Conservation (phyloP, 306 rosid species). For the Inga laurina region DNA sequence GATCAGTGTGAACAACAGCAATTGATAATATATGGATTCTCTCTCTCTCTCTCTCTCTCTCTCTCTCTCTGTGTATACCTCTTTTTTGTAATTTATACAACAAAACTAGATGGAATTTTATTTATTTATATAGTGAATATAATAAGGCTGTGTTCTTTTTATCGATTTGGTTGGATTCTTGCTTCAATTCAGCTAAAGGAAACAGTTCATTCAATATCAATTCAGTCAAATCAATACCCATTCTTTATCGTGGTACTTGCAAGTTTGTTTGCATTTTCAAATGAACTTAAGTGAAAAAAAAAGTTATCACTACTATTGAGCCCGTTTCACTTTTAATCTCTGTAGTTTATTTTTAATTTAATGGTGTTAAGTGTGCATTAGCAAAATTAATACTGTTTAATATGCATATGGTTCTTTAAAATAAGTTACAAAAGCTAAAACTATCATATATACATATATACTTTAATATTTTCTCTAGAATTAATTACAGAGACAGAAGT, state of each 20-base stretch:
- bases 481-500: neutral
- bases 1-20: conserved; percentile 24
- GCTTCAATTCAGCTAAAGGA: neutral
- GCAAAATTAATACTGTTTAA: too few species aligned
- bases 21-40: neutral
- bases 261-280: neutral
- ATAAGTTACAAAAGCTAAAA: too few species aligned
- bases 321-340: neutral
- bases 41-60: neutral
- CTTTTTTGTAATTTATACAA: neutral
- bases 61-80: neutral
- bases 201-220: neutral
- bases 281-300: neutral
- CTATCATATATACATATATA: too few species aligned
- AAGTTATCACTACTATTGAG: too few species aligned
- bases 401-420: too few species aligned
- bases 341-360: too few species aligned
- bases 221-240: neutral
- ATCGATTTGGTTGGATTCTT: neutral
- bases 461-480: too few species aligned
- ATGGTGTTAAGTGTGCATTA: too few species aligned
- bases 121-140: neutral
- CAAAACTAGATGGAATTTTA: neutral
- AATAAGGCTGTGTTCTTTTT: neutral
- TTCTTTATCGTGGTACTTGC: neutral